A percentile compares a stretch with the other conserved stretches of the same genome.
Evolutionary conservation across 257 asterid species (phyloP).

Genomic region (Buddleja alternifolia): DNA sequence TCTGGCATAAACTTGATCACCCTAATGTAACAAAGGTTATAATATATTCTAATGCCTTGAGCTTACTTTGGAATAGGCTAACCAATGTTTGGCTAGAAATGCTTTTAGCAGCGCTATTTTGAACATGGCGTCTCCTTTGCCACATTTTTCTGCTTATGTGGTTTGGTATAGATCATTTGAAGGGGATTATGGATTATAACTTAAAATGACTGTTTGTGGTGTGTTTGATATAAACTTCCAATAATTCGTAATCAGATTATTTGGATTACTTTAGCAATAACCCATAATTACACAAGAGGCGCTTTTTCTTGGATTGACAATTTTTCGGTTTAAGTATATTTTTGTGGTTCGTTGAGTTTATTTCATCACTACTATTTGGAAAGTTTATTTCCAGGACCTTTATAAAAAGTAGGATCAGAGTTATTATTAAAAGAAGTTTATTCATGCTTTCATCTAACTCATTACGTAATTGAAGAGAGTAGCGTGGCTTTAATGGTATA

Average conservation of each 20-base stretch:
- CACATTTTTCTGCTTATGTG: neutral
- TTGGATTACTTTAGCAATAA: too few relatives aligned
- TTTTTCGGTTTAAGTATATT: too few relatives aligned
- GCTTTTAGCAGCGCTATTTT: neutral
- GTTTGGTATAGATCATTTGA: neutral
- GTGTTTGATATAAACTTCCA: too few relatives aligned
- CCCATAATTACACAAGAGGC: too few relatives aligned
- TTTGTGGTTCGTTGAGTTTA: too few relatives aligned
- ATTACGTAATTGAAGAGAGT: neutral
- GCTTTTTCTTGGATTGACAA: too few relatives aligned
- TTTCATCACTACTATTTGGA: too few relatives aligned
- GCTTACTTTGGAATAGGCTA: neutral
- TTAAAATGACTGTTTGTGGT: too few relatives aligned
- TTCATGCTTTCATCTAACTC: too few relatives aligned
- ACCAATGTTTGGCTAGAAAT: neutral
- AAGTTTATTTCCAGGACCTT: too few relatives aligned
- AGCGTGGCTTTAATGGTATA: neutral
- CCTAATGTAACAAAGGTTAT: constrained; percentile 75
- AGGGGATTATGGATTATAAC: neutral
- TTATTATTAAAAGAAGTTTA: too few relatives aligned
- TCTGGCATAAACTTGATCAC: constrained; percentile 86
- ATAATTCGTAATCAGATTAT: neutral
- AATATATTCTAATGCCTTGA: neutral
- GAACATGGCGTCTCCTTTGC: neutral
- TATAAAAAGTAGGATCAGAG: too few relatives aligned